A percentile compares a stretch with the other conserved stretches of the same genome.
These are phyloP conservation scores for Claviceps sorghi DNA, from an alignment of 2,329 filamentous ascomycete species.

Conservation along the genomic window DNA sequence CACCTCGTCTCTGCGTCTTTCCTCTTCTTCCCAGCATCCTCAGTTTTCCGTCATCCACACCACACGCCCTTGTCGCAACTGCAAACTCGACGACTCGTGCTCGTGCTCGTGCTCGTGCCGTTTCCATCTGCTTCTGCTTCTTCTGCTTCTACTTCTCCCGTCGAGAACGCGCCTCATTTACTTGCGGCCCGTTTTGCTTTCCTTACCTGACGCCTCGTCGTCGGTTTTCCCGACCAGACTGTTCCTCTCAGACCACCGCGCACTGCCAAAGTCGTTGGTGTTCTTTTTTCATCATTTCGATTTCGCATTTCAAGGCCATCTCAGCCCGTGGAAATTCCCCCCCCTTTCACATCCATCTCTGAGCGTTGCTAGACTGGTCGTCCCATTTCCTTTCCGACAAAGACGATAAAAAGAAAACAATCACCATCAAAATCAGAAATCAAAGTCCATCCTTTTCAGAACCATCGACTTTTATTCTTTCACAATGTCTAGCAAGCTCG, in stretches of 20 bases:
- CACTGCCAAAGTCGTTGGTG: background rate
- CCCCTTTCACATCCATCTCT: background rate
- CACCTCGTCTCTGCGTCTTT: background rate
- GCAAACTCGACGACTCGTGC: background rate
- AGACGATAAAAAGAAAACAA: constrained; percentile 10
- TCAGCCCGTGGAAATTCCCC: background rate
- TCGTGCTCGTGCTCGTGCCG: background rate
- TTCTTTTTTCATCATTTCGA: background rate
- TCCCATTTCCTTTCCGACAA: constrained; percentile 9
- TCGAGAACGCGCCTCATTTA: background rate
- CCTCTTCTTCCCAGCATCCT: background rate
- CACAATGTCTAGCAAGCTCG: constrained; percentile 86
- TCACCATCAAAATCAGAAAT: background rate
- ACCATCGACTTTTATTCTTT: constrained; percentile 7
- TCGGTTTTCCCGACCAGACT: constrained; percentile 1
- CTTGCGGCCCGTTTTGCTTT: background rate
- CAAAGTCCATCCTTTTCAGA: background rate
- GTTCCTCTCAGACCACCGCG: constrained; percentile 1
- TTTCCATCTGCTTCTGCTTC: too few relatives aligned
- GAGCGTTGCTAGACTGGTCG: background rate
- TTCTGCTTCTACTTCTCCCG: background rate
- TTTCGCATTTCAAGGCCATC: background rate
- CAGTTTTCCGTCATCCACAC: background rate
- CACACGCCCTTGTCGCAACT: background rate
- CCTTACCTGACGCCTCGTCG: background rate